Evolutionary conservation across 2,329 filamentous ascomycete species (phyloP).

Genomic region (Fusarium mangiferae): DNA sequence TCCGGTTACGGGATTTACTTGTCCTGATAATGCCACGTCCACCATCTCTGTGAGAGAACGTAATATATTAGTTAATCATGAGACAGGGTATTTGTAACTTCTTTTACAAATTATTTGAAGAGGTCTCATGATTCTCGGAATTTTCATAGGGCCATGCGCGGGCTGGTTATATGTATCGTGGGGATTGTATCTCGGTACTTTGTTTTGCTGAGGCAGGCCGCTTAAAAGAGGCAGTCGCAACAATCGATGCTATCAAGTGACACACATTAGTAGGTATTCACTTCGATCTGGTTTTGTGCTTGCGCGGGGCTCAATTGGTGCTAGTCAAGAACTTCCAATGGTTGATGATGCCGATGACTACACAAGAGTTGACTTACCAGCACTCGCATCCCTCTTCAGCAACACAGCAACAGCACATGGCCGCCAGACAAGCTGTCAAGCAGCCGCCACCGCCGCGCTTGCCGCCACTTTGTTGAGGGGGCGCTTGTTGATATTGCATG

Average conservation of each 20-base stretch:
- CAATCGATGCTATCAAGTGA: constrained; percentile 49
- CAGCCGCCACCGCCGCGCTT: constrained; percentile 54
- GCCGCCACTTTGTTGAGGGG: constrained; percentile 49
- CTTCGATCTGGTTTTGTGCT: background rate
- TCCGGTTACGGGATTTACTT: background rate
- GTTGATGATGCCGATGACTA: constrained; percentile 6
- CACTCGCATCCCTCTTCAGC: constrained; percentile 62
- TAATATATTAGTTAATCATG: background rate
- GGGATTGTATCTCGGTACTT: constrained; percentile 2
- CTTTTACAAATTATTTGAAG: constrained; percentile 17
- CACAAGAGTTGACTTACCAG: constrained; percentile 49
- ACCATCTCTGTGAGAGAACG: constrained; percentile 3
- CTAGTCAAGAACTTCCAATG: constrained; percentile 2
- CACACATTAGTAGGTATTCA: constrained; percentile 1
- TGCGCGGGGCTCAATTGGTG: constrained; percentile 2
- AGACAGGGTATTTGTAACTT: constrained; percentile 9
- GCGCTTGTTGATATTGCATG: constrained; percentile 57
- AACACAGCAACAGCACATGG: constrained; percentile 62
- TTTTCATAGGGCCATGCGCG: background rate
- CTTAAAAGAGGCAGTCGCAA: constrained; percentile 54
- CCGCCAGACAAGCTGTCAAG: constrained; percentile 59
- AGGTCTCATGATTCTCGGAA: background rate
- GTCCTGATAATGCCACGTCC: background rate
- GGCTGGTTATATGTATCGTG: background rate
- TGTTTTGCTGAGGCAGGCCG: background rate